These are phyloP conservation scores for Fistulifera pelliculosa DNA, from an alignment of 108 stramenopile genomes.

Conservation along the genomic window DNA sequence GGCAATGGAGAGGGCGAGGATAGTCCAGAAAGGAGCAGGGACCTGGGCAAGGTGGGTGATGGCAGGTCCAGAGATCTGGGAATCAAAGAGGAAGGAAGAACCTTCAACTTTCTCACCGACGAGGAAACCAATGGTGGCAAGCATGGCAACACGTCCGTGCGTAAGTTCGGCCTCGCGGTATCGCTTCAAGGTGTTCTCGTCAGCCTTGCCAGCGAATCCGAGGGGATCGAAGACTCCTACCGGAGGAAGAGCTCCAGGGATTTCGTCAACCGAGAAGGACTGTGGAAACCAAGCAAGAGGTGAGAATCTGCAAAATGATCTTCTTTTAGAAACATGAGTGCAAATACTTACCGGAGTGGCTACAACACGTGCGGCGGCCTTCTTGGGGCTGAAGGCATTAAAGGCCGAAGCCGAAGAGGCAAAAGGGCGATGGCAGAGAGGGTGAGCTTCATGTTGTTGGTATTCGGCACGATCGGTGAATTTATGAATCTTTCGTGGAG, in stretches of 20 bases:
- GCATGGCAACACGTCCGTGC: slow-evolving; percentile 72
- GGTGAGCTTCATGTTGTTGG: slow-evolving; percentile 4
- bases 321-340: neutral
- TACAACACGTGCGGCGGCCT: slow-evolving; percentile 1
- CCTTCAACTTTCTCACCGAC: slow-evolving; percentile 56
- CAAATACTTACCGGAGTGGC: neutral
- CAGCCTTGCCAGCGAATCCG: slow-evolving; percentile 62
- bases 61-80: slow-evolving; percentile 23
- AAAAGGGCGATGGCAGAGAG: slow-evolving; percentile 13
- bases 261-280: slow-evolving; percentile 27
- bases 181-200: slow-evolving; percentile 58
- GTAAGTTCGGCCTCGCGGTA: slow-evolving; percentile 86
- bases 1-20: slow-evolving; percentile 55
- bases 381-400: slow-evolving; percentile 6
- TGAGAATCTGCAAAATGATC: neutral
- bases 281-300: neutral
- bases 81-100: slow-evolving; percentile 61
- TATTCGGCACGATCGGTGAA: neutral
- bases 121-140: slow-evolving; percentile 46
- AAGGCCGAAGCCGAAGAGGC: slow-evolving; percentile 18
- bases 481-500: neutral
- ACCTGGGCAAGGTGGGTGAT: slow-evolving; percentile 39
- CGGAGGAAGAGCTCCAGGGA: slow-evolving; percentile 49
- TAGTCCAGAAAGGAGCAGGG: slow-evolving; percentile 24
- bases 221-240: slow-evolving; percentile 61